phyloP scores from a whole-genome alignment of 441 rosid species.

The Gossypium gossypioides region DNA sequence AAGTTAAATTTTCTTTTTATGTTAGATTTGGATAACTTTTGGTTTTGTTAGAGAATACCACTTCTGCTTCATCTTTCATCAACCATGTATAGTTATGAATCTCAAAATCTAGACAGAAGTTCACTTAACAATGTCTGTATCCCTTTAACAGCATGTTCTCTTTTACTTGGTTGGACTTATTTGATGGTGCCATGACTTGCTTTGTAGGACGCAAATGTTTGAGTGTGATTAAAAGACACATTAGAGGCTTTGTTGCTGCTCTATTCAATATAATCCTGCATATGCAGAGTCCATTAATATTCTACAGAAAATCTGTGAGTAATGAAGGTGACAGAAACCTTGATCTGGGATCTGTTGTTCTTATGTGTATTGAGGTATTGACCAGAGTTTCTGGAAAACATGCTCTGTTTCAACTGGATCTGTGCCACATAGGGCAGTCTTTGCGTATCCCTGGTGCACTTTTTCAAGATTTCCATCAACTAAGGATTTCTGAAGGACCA shows the following conservation, averaged over 20 bases:
- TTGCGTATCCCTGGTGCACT: constrained; percentile 59
- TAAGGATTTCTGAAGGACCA: constrained; percentile 24
- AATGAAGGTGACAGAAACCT: constrained; percentile 31
- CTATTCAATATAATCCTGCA: constrained; percentile 65
- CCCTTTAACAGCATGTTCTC: background rate
- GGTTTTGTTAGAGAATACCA: background rate
- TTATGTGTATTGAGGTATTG: constrained; percentile 82
- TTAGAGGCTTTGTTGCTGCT: constrained; percentile 58
- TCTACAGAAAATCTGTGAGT: constrained; percentile 25
- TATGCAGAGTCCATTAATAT: constrained; percentile 62
- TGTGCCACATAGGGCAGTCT: constrained; percentile 68
- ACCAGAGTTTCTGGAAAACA: constrained; percentile 68
- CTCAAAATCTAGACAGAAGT: background rate
- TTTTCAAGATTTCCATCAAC: constrained; percentile 45
- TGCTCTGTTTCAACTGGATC: constrained; percentile 55
- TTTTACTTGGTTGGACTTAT: constrained; percentile 4
- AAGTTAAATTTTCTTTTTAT: background rate
- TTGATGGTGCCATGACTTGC: constrained; percentile 25
- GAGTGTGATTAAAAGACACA: constrained; percentile 51
- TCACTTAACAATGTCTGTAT: background rate
- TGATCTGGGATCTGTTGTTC: constrained; percentile 77
- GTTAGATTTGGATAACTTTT: background rate
- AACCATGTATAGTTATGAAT: background rate
- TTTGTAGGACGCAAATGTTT: constrained; percentile 55
- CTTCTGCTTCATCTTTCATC: background rate